Evolutionary conservation across 176 grass and related monocot species (phyloP).

Genomic region (Luzula sylvatica): DNA sequence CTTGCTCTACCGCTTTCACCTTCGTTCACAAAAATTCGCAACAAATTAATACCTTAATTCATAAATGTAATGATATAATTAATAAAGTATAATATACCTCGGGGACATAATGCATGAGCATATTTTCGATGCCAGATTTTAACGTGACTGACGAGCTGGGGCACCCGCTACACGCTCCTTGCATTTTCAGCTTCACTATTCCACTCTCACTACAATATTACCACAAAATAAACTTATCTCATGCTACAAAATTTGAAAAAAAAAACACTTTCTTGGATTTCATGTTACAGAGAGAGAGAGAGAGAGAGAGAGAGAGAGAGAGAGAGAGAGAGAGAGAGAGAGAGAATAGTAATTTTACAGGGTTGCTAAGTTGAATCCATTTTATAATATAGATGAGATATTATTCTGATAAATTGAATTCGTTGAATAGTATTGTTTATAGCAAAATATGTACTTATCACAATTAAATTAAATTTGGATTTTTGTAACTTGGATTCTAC

Average conservation of each 20-base stretch:
- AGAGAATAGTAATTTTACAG: too few species aligned
- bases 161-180: slow-evolving; percentile 95
- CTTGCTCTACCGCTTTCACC: slow-evolving; percentile 94
- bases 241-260: neutral
- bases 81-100: slow-evolving; percentile 44
- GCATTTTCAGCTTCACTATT: slow-evolving; percentile 89
- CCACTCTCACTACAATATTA: slow-evolving; percentile 51
- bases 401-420: too few species aligned
- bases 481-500: too few species aligned
- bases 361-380: too few species aligned
- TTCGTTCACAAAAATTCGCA: slow-evolving; percentile 18
- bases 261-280: neutral
- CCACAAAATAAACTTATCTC: too few species aligned
- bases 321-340: slow-evolving; percentile 29
- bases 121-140: slow-evolving; percentile 98
- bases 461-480: too few species aligned
- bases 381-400: too few species aligned
- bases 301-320: neutral
- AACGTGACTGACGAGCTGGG: slow-evolving; percentile 92
- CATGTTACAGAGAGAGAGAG: neutral
- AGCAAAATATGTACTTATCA: too few species aligned
- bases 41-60: neutral
- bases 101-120: slow-evolving; percentile 98
- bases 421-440: too few species aligned
- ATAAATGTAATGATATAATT: neutral